A percentile compares a stretch with the other conserved stretches of the same genome.
Conservation (phyloP, 192 early-diverging fungal genomes). For the Coemansia sp. region DNA sequence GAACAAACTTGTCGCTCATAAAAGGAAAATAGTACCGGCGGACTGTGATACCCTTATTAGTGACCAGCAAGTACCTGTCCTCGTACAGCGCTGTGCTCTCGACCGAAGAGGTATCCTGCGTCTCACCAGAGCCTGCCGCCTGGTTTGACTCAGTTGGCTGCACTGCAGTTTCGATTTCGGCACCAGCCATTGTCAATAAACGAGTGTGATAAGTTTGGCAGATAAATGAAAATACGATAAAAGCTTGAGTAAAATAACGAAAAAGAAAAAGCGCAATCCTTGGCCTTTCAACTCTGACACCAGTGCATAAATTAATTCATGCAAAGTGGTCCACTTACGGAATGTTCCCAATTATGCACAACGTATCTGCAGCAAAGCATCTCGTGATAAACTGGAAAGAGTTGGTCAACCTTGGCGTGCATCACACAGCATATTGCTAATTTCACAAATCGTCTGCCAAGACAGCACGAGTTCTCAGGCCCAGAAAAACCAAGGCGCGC, state of each 20-base stretch:
- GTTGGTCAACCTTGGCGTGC: neutral
- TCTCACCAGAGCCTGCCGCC: neutral
- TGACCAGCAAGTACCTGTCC: slow-evolving; percentile 15
- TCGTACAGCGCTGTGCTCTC: slow-evolving; percentile 16
- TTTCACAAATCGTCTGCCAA: neutral
- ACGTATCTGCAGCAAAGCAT: too few species aligned
- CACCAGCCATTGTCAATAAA: neutral
- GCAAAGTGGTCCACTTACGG: neutral
- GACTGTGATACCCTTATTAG: slow-evolving; percentile 13
- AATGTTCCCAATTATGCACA: neutral
- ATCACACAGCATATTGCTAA: neutral
- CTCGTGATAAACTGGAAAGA: too few species aligned
- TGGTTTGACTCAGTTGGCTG: neutral
- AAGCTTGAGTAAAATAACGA: neutral
- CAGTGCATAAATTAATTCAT: neutral
- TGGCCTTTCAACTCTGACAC: neutral
- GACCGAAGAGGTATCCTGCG: neutral
- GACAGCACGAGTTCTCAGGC: slow-evolving; percentile 20
- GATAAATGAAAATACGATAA: neutral
- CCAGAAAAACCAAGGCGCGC: slow-evolving; percentile 24
- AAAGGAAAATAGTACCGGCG: slow-evolving; percentile 28
- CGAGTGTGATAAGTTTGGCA: neutral
- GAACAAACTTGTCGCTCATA: slow-evolving; percentile 5
- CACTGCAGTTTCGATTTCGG: neutral
- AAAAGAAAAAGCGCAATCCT: neutral